These are phyloP conservation scores for Colletotrichum costaricense DNA, from an alignment of 2,329 filamentous ascomycete species.

Conservation along the genomic window DNA sequence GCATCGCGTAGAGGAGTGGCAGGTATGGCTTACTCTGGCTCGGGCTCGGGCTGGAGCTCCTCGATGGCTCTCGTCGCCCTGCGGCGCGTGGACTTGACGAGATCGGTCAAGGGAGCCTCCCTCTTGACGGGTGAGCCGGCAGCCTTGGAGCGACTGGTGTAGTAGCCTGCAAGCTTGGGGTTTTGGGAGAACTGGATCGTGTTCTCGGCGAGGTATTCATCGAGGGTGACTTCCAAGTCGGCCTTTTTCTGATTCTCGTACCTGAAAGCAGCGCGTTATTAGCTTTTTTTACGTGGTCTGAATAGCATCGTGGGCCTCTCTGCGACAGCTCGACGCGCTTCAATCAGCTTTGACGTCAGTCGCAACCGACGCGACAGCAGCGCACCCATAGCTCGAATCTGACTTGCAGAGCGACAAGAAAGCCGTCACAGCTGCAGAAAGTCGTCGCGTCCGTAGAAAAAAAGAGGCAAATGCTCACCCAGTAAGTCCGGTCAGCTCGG, in stretches of 20 bases:
- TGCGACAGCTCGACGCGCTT: constrained; percentile 33
- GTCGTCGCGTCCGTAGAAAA: neutral
- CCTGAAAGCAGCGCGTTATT: constrained; percentile 54
- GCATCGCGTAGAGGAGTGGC: neutral
- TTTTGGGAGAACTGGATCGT: constrained; percentile 72
- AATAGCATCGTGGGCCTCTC: constrained; percentile 38
- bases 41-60: constrained; percentile 50
- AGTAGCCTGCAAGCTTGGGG: constrained; percentile 79
- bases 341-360: constrained; percentile 28
- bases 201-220: constrained; percentile 79
- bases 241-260: constrained; percentile 79
- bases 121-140: constrained; percentile 72
- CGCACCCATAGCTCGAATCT: neutral
- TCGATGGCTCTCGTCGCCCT: constrained; percentile 57
- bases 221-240: constrained; percentile 81
- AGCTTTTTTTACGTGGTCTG: constrained; percentile 11
- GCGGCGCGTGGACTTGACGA: constrained; percentile 59
- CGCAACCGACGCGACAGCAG: constrained; percentile 30
- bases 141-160: constrained; percentile 72
- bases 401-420: neutral
- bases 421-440: neutral
- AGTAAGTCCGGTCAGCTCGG: constrained; percentile 75
- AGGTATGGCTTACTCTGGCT: constrained; percentile 53
- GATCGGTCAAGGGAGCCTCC: constrained; percentile 55
- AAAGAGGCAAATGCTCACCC: constrained; percentile 67